Percentiles rank a stretch among this genome's conserved stretches.
These are phyloP conservation scores for Ascodesmis nigricans DNA, from an alignment of 495 filamentous ascomycete genomes.

Conservation along the genomic window DNA sequence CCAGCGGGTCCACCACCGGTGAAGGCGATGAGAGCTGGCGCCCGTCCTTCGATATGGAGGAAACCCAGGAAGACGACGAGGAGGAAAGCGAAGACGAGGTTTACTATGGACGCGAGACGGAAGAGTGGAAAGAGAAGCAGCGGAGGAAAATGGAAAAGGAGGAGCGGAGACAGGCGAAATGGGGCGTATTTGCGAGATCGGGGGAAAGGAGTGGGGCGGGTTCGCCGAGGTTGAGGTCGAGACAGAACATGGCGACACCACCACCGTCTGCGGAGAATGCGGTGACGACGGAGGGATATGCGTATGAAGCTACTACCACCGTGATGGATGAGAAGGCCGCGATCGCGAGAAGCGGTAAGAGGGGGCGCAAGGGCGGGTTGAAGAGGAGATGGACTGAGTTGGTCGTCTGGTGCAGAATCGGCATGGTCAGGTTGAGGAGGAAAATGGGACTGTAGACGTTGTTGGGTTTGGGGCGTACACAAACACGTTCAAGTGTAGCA, in stretches of 20 bases:
- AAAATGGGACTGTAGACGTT: slow-evolving; percentile 14
- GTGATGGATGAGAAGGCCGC: slow-evolving; percentile 2
- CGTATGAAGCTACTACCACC: too few species aligned
- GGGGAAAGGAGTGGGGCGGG: slow-evolving; percentile 3
- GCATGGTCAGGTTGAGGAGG: slow-evolving; percentile 19
- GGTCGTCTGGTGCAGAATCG: slow-evolving; percentile 21
- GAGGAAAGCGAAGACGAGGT: slow-evolving; percentile 4
- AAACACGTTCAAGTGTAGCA: background rate
- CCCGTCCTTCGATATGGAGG: slow-evolving; percentile 4
- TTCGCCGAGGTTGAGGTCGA: too few species aligned
- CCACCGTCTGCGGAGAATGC: too few species aligned
- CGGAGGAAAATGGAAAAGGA: too few species aligned
- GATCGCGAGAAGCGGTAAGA: background rate
- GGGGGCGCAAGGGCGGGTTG: slow-evolving; percentile 8
- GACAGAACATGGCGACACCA: too few species aligned
- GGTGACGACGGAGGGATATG: too few species aligned
- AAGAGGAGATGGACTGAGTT: slow-evolving; percentile 21
- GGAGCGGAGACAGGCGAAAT: too few species aligned
- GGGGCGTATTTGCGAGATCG: slow-evolving; percentile 7
- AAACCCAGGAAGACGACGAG: background rate
- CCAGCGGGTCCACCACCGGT: slow-evolving; percentile 15
- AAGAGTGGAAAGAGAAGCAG: slow-evolving; percentile 8
- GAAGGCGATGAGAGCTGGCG: slow-evolving; percentile 16
- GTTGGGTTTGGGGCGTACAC: background rate
- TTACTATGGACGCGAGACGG: slow-evolving; percentile 1